These are phyloP conservation scores for Fonsecaea monophora DNA, from an alignment of 2,329 filamentous ascomycete species.

Conservation along the genomic window DNA sequence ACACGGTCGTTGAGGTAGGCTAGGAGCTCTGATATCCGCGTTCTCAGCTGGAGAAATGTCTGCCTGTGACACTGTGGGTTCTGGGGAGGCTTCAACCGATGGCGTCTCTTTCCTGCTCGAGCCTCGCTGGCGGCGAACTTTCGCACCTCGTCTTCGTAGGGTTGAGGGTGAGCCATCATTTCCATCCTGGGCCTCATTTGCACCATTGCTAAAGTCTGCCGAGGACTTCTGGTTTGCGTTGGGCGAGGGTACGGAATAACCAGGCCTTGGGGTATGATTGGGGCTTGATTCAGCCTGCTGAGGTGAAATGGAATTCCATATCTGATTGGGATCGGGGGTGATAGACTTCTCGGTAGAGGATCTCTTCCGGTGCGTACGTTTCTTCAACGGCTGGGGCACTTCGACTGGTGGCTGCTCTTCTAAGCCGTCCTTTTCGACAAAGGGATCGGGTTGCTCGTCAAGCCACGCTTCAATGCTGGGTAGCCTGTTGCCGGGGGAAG, in stretches of 20 bases:
- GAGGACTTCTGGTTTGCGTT: conserved; percentile 22
- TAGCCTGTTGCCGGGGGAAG: conserved; percentile 52
- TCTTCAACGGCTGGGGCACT: conserved; percentile 51
- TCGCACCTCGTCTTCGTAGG: conserved; percentile 41
- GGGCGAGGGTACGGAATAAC: conserved; percentile 13
- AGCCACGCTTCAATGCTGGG: conserved; percentile 69
- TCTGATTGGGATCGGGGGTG: conserved; percentile 40
- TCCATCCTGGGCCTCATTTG: conserved; percentile 21
- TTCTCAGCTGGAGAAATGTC: background rate
- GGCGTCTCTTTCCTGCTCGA: conserved; percentile 23
- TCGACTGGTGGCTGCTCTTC: conserved; percentile 43
- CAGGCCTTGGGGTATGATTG: conserved; percentile 11
- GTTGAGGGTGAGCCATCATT: conserved; percentile 38
- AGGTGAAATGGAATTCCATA: conserved; percentile 38
- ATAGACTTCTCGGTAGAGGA: conserved; percentile 36
- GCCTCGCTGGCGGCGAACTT: conserved; percentile 25
- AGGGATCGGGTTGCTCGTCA: conserved; percentile 62
- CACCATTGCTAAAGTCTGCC: conserved; percentile 14
- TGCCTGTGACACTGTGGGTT: background rate
- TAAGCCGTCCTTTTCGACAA: conserved; percentile 51
- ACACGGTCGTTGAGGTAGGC: conserved; percentile 49
- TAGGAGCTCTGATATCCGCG: conserved; percentile 2
- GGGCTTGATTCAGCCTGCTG: conserved; percentile 20
- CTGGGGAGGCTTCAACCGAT: background rate
- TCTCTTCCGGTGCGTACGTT: conserved; percentile 47